A percentile compares a stretch with the other conserved stretches of the same genome.
These are phyloP conservation scores for Theobroma grandiflorum DNA, from an alignment of 441 rosid species.

Conservation along the genomic window DNA sequence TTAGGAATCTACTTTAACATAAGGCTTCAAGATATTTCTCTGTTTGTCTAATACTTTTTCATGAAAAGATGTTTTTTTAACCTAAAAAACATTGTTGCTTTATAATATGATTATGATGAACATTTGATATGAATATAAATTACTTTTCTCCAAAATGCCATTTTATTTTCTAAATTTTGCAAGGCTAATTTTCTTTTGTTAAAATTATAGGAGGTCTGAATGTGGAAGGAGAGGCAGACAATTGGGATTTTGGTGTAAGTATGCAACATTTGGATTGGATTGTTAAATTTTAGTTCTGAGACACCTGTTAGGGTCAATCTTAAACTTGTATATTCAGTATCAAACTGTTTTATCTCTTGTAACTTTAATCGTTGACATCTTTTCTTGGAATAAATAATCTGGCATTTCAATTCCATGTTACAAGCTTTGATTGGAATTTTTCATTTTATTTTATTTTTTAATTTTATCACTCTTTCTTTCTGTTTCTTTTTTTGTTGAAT, in stretches of 20 bases:
- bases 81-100: not conserved
- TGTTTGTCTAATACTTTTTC: not conserved
- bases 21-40: not conserved
- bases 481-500: not conserved
- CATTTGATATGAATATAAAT: not conserved
- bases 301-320: not conserved
- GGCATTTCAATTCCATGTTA: not conserved
- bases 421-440: not conserved
- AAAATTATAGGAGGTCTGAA: constrained; percentile 79
- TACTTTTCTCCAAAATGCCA: not conserved
- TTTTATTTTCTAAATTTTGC: not conserved
- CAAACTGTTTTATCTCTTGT: not conserved
- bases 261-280: constrained; percentile 30
- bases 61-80: not conserved
- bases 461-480: not conserved
- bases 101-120: not conserved
- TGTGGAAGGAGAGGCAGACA: constrained; percentile 92
- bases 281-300: not conserved
- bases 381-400: not conserved
- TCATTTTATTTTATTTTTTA: not conserved
- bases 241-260: constrained; percentile 97
- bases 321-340: not conserved
- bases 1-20: not conserved
- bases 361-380: not conserved
- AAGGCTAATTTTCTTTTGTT: constrained; percentile 13